Evolutionary conservation across 164 flowering plant genomes (phyloP).

Genomic region (Magnolia changhungtana): DNA sequence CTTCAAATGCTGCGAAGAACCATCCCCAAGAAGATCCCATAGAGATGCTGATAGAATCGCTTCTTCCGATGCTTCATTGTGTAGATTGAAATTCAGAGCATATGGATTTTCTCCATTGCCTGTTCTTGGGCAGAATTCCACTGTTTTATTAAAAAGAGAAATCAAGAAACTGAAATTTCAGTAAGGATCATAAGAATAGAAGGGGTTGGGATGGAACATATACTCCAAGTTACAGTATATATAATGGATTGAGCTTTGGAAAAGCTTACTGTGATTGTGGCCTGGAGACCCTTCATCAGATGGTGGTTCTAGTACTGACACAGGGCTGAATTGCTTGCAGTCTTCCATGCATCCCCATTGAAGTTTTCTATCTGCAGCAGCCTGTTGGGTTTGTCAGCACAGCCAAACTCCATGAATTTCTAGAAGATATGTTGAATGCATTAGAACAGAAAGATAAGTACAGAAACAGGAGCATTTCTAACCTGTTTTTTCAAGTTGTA

Average conservation of each 20-base stretch:
- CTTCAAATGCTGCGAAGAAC: constrained; percentile 21
- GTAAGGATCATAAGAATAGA: not conserved
- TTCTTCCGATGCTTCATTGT: constrained; percentile 26
- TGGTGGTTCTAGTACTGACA: constrained; percentile 39
- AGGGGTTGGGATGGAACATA: not conserved
- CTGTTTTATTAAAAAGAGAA: constrained; percentile 18
- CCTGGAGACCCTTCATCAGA: constrained; percentile 21
- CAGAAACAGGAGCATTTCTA: not conserved
- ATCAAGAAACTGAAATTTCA: not conserved
- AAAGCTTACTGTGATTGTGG: constrained; percentile 17
- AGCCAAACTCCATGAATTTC: not conserved
- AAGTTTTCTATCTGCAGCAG: constrained; percentile 18
- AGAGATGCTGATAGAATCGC: constrained; percentile 36
- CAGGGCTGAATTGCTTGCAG: constrained; percentile 46
- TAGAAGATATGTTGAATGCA: not conserved
- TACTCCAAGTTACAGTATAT: not conserved
- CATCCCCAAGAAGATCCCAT: constrained; percentile 21
- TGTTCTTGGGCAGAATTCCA: constrained; percentile 2
- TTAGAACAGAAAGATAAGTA: not conserved
- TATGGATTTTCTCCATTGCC: constrained; percentile 14
- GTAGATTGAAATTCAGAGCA: constrained; percentile 10
- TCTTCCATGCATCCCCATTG: constrained; percentile 27
- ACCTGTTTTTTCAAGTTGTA: constrained; percentile 26
- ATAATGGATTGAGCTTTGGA: not conserved
- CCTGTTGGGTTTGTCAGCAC: constrained; percentile 29